These are phyloP conservation scores for Aspergillus puulaauensis DNA, from an alignment of 2,329 filamentous ascomycete genomes.

Conservation along the genomic window DNA sequence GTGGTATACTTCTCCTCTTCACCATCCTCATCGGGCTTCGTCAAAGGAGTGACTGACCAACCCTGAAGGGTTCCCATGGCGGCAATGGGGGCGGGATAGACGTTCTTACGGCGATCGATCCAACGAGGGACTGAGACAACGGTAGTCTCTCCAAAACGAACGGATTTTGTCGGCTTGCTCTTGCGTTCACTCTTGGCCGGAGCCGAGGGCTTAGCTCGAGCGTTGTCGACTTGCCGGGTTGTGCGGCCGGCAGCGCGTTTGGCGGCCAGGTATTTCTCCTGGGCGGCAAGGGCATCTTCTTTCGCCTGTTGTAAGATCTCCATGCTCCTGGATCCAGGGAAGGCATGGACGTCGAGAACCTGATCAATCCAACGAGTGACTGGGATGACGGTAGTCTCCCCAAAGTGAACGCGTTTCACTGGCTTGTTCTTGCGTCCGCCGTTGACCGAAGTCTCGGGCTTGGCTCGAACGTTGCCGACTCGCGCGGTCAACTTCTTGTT, in stretches of 20 bases:
- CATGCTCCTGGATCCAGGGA: not conserved
- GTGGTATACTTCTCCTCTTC: slow-evolving; percentile 11
- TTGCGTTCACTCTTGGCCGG: slow-evolving; percentile 11
- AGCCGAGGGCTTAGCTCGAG: slow-evolving; percentile 13
- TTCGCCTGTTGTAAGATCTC: not conserved
- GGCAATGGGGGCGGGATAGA: slow-evolving; percentile 8
- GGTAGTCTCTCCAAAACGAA: slow-evolving; percentile 26
- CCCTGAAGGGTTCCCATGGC: slow-evolving; percentile 15
- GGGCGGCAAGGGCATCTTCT: not conserved
- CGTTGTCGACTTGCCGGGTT: slow-evolving; percentile 12
- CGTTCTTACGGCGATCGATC: slow-evolving; percentile 26
- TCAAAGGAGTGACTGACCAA: slow-evolving; percentile 15
- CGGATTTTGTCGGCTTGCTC: slow-evolving; percentile 19
- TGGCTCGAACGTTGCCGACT: slow-evolving; percentile 11
- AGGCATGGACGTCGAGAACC: no score
- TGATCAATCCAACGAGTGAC: slow-evolving; percentile 5
- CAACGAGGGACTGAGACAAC: slow-evolving; percentile 25
- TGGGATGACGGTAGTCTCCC: not conserved
- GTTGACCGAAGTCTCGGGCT: slow-evolving; percentile 13
- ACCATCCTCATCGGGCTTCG: slow-evolving; percentile 13
- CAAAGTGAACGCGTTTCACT: slow-evolving; percentile 1
- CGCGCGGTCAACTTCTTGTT: slow-evolving; percentile 9
- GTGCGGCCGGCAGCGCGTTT: slow-evolving; percentile 5
- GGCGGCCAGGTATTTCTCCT: not conserved
- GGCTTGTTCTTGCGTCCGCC: slow-evolving; percentile 14